phyloP scores from a whole-genome alignment of 2,329 filamentous ascomycete species.

The Arthroderma sp. region DNA sequence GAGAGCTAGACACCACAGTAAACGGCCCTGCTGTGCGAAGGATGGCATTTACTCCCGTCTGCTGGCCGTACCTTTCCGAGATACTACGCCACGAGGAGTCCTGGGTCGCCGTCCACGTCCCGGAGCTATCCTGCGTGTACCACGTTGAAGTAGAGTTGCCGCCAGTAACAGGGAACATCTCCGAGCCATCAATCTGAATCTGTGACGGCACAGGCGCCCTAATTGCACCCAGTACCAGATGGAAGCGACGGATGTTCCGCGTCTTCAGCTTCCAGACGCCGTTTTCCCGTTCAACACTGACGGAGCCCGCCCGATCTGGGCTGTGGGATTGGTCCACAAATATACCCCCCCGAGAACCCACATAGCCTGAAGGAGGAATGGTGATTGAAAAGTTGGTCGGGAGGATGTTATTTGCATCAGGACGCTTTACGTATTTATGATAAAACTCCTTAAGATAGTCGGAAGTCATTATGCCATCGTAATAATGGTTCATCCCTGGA shows the following conservation, averaged over 20 bases:
- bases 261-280: conserved; percentile 30
- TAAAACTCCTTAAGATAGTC: conserved; percentile 40
- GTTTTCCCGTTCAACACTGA: conserved; percentile 30
- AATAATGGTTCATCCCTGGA: conserved; percentile 40
- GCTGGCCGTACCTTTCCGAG: conserved; percentile 33
- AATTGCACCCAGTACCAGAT: conserved; percentile 17
- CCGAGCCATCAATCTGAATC: conserved; percentile 16
- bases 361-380: conserved; percentile 42
- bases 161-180: conserved; percentile 13
- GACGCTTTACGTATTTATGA: conserved; percentile 16
- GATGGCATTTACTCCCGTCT: conserved; percentile 43
- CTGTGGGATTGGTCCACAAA: conserved; percentile 38
- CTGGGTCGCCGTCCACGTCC: conserved; percentile 17
- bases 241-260: conserved; percentile 35
- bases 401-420: conserved; percentile 9
- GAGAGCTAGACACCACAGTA: conserved; percentile 26
- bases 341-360: conserved; percentile 42
- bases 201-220: conserved; percentile 9
- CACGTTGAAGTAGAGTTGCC: conserved; percentile 13
- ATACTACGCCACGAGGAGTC: conserved; percentile 19
- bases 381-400: conserved; percentile 36
- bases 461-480: conserved; percentile 45
- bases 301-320: conserved; percentile 40
- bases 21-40: conserved; percentile 39
- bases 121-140: conserved; percentile 18